These are phyloP conservation scores for Metahyphopichia silvanorum DNA, from an alignment of 805 yeast species.

Conservation along the genomic window DNA sequence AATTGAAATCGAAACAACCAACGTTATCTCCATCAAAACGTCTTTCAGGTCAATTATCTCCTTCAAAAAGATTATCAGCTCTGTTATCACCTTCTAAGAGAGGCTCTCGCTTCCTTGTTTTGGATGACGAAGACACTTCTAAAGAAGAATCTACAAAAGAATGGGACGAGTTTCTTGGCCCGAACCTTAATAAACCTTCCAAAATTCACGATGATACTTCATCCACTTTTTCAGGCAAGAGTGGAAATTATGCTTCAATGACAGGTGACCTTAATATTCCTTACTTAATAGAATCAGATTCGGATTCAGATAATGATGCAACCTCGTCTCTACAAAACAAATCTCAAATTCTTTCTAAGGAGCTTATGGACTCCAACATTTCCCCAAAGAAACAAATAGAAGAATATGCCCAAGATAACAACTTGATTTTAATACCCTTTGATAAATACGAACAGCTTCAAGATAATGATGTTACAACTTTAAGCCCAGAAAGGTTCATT, in stretches of 20 bases:
- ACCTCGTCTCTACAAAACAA: background rate
- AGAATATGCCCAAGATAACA: constrained; percentile 30
- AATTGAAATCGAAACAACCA: constrained; percentile 6
- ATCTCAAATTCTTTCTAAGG: constrained; percentile 9
- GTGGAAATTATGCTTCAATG: constrained; percentile 11
- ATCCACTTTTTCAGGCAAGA: constrained; percentile 7
- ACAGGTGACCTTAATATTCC: constrained; percentile 18
- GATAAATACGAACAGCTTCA: constrained; percentile 30
- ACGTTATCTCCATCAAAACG: too few relatives aligned
- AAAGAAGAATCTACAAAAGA: constrained; percentile 7
- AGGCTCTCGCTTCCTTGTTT: constrained; percentile 27
- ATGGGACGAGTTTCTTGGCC: constrained; percentile 42
- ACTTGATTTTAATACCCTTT: constrained; percentile 26
- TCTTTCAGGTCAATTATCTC: constrained; percentile 14
- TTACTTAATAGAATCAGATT: constrained; percentile 21
- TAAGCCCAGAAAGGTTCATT: constrained; percentile 21
- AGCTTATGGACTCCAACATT: constrained; percentile 6
- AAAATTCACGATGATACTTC: constrained; percentile 13
- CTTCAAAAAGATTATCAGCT: constrained; percentile 19
- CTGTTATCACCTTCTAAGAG: constrained; percentile 33
- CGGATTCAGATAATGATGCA: constrained; percentile 14
- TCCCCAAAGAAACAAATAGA: constrained; percentile 23
- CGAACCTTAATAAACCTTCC: constrained; percentile 11
- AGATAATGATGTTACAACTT: constrained; percentile 18
- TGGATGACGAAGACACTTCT: constrained; percentile 21